Conservation (phyloP, 1,284 basidiomycete species). For the Austroboletus rostrupii region DNA sequence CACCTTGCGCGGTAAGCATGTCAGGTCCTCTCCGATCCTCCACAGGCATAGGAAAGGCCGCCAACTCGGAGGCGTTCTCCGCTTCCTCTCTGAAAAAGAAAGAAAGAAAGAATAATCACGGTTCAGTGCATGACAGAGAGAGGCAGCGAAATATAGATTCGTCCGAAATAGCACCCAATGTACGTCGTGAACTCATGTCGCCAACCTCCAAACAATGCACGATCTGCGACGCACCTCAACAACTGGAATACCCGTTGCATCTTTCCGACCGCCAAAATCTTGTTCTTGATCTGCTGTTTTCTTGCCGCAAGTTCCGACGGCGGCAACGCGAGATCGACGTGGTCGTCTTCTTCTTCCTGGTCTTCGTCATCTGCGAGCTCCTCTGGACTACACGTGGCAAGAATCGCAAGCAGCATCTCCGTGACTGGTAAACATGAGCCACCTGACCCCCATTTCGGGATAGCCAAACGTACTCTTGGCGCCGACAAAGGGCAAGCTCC, state of each 20-base stretch:
- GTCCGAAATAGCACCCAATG: too few species aligned
- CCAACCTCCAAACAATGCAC: too few species aligned
- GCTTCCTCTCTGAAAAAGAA: slow-evolving; percentile 76
- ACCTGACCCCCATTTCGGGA: neutral
- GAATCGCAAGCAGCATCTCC: slow-evolving; percentile 95
- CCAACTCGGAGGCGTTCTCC: slow-evolving; percentile 89
- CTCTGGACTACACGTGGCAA: slow-evolving; percentile 92
- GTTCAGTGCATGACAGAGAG: too few species aligned
- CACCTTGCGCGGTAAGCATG: slow-evolving; percentile 53
- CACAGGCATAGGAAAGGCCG: slow-evolving; percentile 47
- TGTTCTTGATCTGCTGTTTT: slow-evolving; percentile 87
- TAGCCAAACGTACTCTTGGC: slow-evolving; percentile 70
- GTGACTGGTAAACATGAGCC: slow-evolving; percentile 55
- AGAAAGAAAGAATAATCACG: neutral
- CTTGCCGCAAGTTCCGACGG: slow-evolving; percentile 45
- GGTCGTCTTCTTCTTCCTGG: slow-evolving; percentile 40
- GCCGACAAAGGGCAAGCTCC: slow-evolving; percentile 98
- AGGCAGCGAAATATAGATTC: neutral
- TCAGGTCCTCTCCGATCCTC: slow-evolving; percentile 43
- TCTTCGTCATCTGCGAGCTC: slow-evolving; percentile 73
- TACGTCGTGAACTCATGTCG: too few species aligned
- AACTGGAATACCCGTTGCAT: slow-evolving; percentile 91
- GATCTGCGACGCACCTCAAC: slow-evolving; percentile 58
- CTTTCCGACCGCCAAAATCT: slow-evolving; percentile 89
- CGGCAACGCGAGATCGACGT: slow-evolving; percentile 34